phyloP scores from a whole-genome alignment of 352 stramenopile genomes.

The Pythium monospermum region DNA sequence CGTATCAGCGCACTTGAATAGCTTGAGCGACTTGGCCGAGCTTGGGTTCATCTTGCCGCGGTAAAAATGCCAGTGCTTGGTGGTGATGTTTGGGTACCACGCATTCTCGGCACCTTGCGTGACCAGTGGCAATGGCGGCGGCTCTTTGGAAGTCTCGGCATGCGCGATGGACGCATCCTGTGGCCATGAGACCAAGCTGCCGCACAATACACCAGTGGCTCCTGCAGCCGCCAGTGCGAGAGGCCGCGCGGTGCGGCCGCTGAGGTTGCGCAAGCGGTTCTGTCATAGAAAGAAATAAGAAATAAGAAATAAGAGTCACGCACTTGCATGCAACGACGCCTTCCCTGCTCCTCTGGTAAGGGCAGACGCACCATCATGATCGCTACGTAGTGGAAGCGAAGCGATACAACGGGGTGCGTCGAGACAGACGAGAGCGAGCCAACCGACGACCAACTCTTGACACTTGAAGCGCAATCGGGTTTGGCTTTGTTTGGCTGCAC shows the following conservation, averaged over 20 bases:
- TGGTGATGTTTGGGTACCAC: constrained; percentile 80
- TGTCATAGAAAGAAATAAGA: no score
- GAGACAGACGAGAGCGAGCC: no score
- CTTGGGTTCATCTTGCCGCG: constrained; percentile 80
- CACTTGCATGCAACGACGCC: no score
- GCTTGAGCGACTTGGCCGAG: constrained; percentile 79
- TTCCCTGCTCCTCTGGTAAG: no score
- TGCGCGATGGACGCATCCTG: not conserved
- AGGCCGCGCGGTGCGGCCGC: constrained; percentile 1
- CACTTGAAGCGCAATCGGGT: no score
- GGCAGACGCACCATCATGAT: no score
- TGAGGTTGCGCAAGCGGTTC: constrained; percentile 22
- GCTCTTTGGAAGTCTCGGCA: constrained; percentile 9
- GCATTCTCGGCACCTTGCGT: constrained; percentile 23
- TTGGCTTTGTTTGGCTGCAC: no score
- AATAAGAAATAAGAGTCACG: no score
- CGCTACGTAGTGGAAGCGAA: no score
- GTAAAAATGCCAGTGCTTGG: constrained; percentile 88
- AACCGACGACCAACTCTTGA: no score
- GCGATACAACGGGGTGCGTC: no score
- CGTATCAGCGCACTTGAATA: constrained; percentile 87
- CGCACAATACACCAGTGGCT: constrained; percentile 27
- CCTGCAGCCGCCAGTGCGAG: constrained; percentile 33
- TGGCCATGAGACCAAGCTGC: constrained; percentile 22
- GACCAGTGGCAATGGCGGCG: constrained; percentile 12